A percentile compares a stretch with the other conserved stretches of the same genome.
Evolutionary conservation across 257 asterid genomes (phyloP).

Genomic region (Gardenia jasminoides): DNA sequence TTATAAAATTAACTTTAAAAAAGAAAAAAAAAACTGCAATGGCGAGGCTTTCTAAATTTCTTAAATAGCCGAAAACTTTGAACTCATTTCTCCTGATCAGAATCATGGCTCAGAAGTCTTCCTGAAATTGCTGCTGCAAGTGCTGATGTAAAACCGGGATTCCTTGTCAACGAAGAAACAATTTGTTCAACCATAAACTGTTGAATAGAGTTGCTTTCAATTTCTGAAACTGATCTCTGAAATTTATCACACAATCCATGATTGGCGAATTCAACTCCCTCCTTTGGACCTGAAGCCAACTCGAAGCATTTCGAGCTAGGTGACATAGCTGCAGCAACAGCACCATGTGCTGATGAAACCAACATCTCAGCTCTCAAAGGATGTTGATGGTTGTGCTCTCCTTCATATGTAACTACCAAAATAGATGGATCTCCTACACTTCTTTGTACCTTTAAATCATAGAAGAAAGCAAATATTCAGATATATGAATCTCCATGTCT

Average conservation of each 20-base stretch:
- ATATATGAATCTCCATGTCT: background rate
- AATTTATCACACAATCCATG: slow-evolving; percentile 14
- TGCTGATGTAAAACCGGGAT: slow-evolving; percentile 65
- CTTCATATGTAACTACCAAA: slow-evolving; percentile 71
- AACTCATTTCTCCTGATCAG: slow-evolving; percentile 5
- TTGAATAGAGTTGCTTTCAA: slow-evolving; percentile 29
- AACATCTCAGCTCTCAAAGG: slow-evolving; percentile 34
- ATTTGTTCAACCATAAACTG: slow-evolving; percentile 52
- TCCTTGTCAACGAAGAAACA: slow-evolving; percentile 62
- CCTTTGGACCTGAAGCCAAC: slow-evolving; percentile 14
- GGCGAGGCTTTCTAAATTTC: background rate
- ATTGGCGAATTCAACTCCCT: slow-evolving; percentile 17
- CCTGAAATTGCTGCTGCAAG: slow-evolving; percentile 71
- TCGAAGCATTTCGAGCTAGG: slow-evolving; percentile 20
- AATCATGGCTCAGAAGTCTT: slow-evolving; percentile 26
- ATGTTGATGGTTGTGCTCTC: slow-evolving; percentile 64
- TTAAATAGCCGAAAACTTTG: background rate
- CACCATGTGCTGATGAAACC: slow-evolving; percentile 19
- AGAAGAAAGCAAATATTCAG: background rate
- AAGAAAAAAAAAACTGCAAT: too few species aligned
- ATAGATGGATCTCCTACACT: slow-evolving; percentile 59
- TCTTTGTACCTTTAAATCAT: slow-evolving; percentile 58
- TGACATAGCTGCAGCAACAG: slow-evolving; percentile 15
- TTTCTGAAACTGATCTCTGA: slow-evolving; percentile 26
- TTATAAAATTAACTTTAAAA: too few species aligned